These are phyloP conservation scores for Chrysoporthe cubensis DNA, from an alignment of 2,329 filamentous ascomycete species.

Conservation along the genomic window DNA sequence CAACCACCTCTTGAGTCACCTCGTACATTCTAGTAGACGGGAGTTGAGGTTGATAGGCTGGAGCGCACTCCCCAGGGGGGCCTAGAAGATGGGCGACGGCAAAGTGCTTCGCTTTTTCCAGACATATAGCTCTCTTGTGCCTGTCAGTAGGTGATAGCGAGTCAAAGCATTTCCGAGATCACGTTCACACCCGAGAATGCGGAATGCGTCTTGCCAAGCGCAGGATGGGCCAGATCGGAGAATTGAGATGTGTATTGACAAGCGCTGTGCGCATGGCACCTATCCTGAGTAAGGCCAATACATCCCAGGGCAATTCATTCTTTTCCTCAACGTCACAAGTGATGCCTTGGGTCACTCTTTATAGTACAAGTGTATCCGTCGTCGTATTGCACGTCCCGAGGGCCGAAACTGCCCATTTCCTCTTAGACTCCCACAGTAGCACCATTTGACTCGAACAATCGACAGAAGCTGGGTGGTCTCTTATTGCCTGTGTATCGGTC, in stretches of 20 bases:
- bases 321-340: background rate
- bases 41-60: too few species aligned
- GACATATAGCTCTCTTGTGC: background rate
- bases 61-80: too few species aligned
- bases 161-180: background rate
- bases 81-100: background rate
- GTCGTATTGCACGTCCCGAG: too few species aligned
- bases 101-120: background rate
- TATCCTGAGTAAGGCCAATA: background rate
- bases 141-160: background rate
- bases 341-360: background rate
- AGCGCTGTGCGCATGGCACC: background rate
- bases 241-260: constrained; percentile 9
- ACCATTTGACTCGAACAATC: background rate
- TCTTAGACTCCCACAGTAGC: background rate
- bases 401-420: background rate
- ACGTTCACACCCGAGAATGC: background rate
- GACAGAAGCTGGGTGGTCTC: background rate
- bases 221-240: background rate
- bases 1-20: too few species aligned
- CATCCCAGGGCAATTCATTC: background rate
- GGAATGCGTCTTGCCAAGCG: background rate
- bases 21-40: too few species aligned
- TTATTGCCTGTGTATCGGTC: constrained; percentile 9
- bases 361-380: background rate